Evolutionary conservation across 345 rosid species (phyloP), one percentile per base, ranked within the genome.

Genomic region (Ailanthus altissimus): DNA sequence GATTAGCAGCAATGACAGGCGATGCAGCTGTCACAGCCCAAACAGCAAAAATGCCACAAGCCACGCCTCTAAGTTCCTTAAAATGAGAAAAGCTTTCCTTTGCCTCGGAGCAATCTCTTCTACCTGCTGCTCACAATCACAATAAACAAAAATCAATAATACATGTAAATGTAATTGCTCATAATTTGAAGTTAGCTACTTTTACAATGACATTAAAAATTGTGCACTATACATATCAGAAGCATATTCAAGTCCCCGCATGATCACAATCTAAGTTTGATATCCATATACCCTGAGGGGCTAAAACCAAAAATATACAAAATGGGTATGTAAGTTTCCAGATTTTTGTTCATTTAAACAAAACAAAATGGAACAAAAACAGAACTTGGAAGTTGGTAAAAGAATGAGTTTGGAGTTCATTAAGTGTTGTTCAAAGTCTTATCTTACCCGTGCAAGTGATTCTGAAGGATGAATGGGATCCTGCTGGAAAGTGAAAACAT

Each of bases 1-100:
- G 92, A 83, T 80, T 79, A 69, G 93, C 93, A 72, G 99, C 99
- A 74, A 90, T 72, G 14, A 90, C 96, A 53, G 99, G 97, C 28
- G 94, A 89, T 56, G 93, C 88, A 56, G 89, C 40, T 16, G 92
- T 86, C 47, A 95, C 81, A 72, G 96, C 85, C 71, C 84, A 90
- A 84, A 83, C 92, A 76, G 94, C 93, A 21, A 93, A 82, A 70
- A 88, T 76, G 10, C 98, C 98, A 77, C 92, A 92, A 79, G 93
- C 92, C 4, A 86, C 82, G 43, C 80, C 73, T 67, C 76, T 81
- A n/a, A 93, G 76, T 65, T 90, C 94, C 86, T 88, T 95, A 16
- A 78, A 68, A 13, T 73, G 82, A 38, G 83, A 81, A 3, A 81
- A 21, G 40, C 32, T 81, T 79, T 83, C 89, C 73, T 77, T 73